Percentiles rank a stretch among this genome's conserved stretches.
These are phyloP conservation scores for Colletotrichum falcatum DNA, from an alignment of 2,329 filamentous ascomycete genomes.

Conservation along the genomic window DNA sequence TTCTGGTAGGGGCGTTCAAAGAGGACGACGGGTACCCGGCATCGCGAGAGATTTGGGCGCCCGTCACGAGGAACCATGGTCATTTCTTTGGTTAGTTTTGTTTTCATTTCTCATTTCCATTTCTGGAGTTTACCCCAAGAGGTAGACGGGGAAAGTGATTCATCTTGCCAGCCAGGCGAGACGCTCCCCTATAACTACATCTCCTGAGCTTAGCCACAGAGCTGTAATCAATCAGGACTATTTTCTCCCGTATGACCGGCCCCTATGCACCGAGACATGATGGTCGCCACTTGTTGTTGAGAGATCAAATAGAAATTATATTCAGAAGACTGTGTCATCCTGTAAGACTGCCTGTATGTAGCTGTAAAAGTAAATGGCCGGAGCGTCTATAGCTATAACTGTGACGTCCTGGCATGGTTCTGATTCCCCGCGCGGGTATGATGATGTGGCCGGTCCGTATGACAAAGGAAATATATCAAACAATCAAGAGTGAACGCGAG, in stretches of 20 bases:
- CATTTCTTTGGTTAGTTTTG: not conserved
- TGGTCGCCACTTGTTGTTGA: too few relatives aligned
- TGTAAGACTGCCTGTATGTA: conserved; percentile 5
- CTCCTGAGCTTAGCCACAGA: not conserved
- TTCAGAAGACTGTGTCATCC: conserved; percentile 6
- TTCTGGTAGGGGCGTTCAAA: not conserved
- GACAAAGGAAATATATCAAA: conserved; percentile 20
- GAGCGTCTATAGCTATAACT: not conserved
- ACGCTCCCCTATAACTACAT: not conserved
- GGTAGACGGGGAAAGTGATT: too few relatives aligned
- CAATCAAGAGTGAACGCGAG: conserved; percentile 11
- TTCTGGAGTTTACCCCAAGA: not conserved
- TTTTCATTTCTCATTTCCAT: not conserved
- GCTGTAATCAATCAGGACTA: not conserved
- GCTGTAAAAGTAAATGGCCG: conserved; percentile 14
- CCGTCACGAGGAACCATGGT: not conserved
- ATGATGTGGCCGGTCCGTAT: not conserved
- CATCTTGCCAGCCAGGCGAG: not conserved
- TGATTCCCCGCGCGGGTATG: not conserved
- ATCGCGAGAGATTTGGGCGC: not conserved
- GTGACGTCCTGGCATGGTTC: not conserved
- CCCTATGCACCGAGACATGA: not conserved
- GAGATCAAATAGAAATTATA: conserved; percentile 25
- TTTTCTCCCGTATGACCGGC: not conserved
- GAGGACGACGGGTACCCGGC: not conserved